Base-by-base conservation (phyloP, 139 green algal genomes). In the Haematococcus sp. region DNA sequence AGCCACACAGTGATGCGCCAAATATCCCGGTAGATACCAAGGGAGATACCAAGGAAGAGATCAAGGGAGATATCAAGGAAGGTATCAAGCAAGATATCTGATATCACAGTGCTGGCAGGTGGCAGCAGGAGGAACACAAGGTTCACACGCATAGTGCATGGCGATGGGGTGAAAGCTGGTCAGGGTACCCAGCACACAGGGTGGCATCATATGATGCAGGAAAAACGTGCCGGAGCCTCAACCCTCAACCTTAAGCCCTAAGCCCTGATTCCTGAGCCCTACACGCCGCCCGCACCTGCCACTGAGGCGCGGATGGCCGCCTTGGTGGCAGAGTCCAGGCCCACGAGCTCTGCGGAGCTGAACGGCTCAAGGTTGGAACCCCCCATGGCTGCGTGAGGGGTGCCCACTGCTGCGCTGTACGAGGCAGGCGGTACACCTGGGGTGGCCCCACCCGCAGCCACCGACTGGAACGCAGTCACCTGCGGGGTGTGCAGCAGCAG, bases 391-490 rank as follows among this genome's bases (percentile, higher is more conserved):
- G 40, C 40, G 40, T 11, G 7, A 7, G 40, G 40, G 7, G 40
- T 49, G 7, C 32, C 31, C 5, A 11, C 17, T 17, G 31, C 32
- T 31, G 23, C 35, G 35, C 35, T 35, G 7, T 28, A 68, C 4
- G 61, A 27, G 3, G n/a, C 31, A 2, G 35, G 16, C 23, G 35
- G 19, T 64, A 20, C 33, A 34, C 20, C 32, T 1, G 28, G 1
- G 68, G 27, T 31, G n/a, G 46, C 35, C 13, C 22, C 28, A 44
- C 63, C 30, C 63, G 35, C 27, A 13, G 54, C 58, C 27, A 82
- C 35, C 13, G 84, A 86, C 64, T 89, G 84, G 71, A 89, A 89
- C 5, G 84, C 84, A n/a, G 81, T 89, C 15, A 87, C 69, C 63
- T 77, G 70, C n/a, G n/a, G n/a, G n/a, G n/a, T n/a, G n/a, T n/a